Evolutionary conservation across 2,329 filamentous ascomycete genomes (phyloP), one percentile per base, ranked within the genome.

Genomic region (Zelopaecilomyces penicillatus): DNA sequence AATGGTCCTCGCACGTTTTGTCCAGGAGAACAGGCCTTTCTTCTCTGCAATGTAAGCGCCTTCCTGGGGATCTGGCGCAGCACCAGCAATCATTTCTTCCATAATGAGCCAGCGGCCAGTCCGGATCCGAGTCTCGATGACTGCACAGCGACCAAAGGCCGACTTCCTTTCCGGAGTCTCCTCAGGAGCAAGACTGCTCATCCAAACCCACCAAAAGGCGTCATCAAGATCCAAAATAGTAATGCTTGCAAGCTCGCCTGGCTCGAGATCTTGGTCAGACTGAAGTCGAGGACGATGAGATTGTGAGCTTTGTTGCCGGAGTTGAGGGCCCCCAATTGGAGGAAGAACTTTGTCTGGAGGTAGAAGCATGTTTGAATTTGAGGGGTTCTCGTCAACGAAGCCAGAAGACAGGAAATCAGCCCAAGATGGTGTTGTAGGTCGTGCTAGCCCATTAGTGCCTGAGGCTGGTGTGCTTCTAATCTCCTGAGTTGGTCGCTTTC

Each of bases 181-280:
- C 58, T 98, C 93, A 1, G 82, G 85, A 2, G 91, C 89, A 57
- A 98, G 70, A 72, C 91, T 97, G 55, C 82, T 94, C 75, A 98
- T 97, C 93, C 93, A 98, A 4, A 97, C 93, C 91, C 93, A 97
- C 93, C 93, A 98, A 64, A 98, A 98, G 1, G 89, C 85, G 62
- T 97, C 91, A 56, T 98, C 93, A 5, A 98, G 73, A 50, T 93
- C 83, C 46, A 97, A 78, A 33, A 77, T 77, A 27, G 79, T 85
- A 58, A 98, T 95, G 60, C 89, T 97, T 30, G 93, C 93, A 46
- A 98, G 75, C 71, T 98, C 93, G 42, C 89, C 93, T 0, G 91
- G 93, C 52, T 96, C 89, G 0, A 96, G 71, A 35, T 79, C 72
- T 27, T 67, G 66, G 43, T 86, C 80, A 10, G 74, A 75, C 52